phyloP scores from a whole-genome alignment of 2,329 filamentous ascomycete genomes.

The Monilinia vaccinii-corymbosi region DNA sequence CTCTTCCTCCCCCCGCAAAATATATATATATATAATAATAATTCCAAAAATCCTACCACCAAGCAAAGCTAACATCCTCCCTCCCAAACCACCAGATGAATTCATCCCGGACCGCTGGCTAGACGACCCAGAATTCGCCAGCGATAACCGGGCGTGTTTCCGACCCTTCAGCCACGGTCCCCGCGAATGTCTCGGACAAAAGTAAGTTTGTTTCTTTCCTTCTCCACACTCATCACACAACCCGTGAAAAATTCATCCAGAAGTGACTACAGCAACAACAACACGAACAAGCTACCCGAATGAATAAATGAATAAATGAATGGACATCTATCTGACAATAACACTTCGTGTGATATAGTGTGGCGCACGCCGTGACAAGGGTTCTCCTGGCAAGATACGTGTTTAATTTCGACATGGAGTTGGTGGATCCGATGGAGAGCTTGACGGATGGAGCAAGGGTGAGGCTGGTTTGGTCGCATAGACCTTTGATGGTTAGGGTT shows the following conservation, averaged over 20 bases:
- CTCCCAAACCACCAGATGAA: conserved; percentile 28
- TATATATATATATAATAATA: no score
- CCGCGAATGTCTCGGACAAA: conserved; percentile 16
- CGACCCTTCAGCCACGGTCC: conserved; percentile 17
- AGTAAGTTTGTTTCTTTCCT: background rate
- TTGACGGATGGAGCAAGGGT: background rate
- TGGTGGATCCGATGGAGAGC: background rate
- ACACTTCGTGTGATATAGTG: no score
- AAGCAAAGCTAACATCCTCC: background rate
- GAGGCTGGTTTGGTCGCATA: background rate
- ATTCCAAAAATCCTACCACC: no score
- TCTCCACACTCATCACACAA: no score
- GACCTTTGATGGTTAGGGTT: background rate
- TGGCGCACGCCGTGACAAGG: background rate
- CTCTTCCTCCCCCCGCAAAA: no score
- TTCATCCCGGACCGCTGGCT: conserved; percentile 42
- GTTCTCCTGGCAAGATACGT: background rate
- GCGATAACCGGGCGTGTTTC: background rate
- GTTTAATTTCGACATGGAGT: background rate
- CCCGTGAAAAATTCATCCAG: no score
- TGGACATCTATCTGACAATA: no score
- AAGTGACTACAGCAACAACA: no score
- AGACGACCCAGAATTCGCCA: conserved; percentile 30
- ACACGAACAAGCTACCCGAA: no score
- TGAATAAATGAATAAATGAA: no score